Base-by-base conservation (phyloP, 1,284 basidiomycete genomes). In the Cryptococcus amylolentus region DNA sequence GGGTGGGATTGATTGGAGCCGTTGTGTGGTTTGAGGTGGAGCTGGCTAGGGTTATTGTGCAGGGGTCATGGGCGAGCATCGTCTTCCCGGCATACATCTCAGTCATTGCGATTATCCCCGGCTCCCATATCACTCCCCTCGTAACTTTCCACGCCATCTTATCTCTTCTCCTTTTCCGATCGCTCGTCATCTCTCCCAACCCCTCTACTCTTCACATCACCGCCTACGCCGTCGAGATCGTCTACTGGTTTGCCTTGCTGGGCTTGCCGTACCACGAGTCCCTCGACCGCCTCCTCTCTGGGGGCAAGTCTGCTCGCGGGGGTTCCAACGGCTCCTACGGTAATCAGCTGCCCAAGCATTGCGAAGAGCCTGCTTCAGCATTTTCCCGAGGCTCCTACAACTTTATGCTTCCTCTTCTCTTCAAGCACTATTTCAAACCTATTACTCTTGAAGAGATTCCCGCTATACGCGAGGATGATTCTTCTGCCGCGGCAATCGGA, bases 401-500 rank as follows among this genome's bases (percentile, higher is more conserved):
- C 5, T 79, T 75, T 67, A 68, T 80, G 53, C 60, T 77, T 5
- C 69, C 78, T 0, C 67, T 78, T 45, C 69, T 81, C 18, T 69
- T 77, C 58, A 74, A 76, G 56, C 77, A 81, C 61, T 80, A 77
- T 64, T 68, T 65, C 42, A 69, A 55, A 4, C 76, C 80, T 1
- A 72, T 81, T 57, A 74, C 71, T 8, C 62, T 80, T 40, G 64
- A 72, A 12, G 75, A 79, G 35, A 76, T 82, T 6, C 81, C 82
- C 0, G 79, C 80, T 20, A 68, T 83, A 2, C 69, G 80, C 7
- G 78, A 82, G 31, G 81, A 81, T 57, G 81, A 82, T 65, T 73
- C 77, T 23, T 72, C 82, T 0, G 78, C 81, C 0, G 70, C 76
- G 1, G 70, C 68, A 16, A 54, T 79, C 4, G 77, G 77, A n/a